Conservation (phyloP, 192 early-diverging fungal species). For the Paraglomus brasilianum region DNA sequence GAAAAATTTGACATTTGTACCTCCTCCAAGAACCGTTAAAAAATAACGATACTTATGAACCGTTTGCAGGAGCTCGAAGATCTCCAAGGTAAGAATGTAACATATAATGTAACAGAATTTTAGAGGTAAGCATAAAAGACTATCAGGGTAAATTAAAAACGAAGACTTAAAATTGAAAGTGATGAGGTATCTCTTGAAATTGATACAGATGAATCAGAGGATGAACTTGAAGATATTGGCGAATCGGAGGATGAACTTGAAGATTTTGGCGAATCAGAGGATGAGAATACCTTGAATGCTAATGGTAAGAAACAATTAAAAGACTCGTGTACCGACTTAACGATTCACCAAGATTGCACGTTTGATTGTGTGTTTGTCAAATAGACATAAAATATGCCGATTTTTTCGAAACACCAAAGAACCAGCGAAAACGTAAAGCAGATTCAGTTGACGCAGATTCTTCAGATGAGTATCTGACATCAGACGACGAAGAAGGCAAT, state of each 20-base stretch:
- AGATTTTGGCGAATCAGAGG: constrained; percentile 62
- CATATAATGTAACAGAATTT: constrained; percentile 36
- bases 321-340: not conserved
- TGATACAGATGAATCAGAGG: constrained; percentile 59
- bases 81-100: constrained; percentile 33
- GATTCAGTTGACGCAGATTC: constrained; percentile 34
- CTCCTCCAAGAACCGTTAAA: not conserved
- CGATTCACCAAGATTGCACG: not conserved
- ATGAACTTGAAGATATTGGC: constrained; percentile 61
- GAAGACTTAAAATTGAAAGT: constrained; percentile 92
- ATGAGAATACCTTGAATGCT: constrained; percentile 59
- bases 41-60: not conserved
- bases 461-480: constrained; percentile 44
- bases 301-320: constrained; percentile 45
- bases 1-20: not conserved
- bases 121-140: constrained; percentile 36
- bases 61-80: not conserved
- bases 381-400: constrained; percentile 80
- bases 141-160: constrained; percentile 74
- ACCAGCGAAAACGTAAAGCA: constrained; percentile 38
- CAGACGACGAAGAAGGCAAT: constrained; percentile 44
- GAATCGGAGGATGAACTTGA: constrained; percentile 60
- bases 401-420: constrained; percentile 76
- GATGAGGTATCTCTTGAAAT: constrained; percentile 73
- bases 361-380: not conserved